Conservation (phyloP, 257 asterid species). For the Capsicum pubescens region DNA sequence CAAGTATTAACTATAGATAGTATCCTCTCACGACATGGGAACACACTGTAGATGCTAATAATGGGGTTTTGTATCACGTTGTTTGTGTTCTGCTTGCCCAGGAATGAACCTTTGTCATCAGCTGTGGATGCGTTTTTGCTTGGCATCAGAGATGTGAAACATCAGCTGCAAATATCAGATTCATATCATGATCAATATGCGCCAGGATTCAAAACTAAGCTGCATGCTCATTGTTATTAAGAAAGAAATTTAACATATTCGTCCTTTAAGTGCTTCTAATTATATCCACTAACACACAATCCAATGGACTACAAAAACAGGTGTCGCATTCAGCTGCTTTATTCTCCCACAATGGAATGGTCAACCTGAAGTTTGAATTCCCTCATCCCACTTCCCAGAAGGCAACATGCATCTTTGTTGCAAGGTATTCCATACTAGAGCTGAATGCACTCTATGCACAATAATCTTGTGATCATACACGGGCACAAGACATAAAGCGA, state of each 20-base stretch:
- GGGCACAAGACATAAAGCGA: neutral
- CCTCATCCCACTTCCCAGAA: neutral
- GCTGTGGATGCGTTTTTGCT: conserved; percentile 42
- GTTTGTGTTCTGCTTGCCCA: conserved; percentile 14
- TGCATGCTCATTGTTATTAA: neutral
- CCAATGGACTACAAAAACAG: no score
- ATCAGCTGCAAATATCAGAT: conserved; percentile 66
- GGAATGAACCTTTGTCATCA: conserved; percentile 17
- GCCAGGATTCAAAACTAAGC: no score
- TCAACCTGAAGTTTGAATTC: neutral
- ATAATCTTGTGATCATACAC: neutral
- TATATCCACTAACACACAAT: no score
- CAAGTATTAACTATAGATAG: neutral
- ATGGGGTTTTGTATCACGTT: neutral
- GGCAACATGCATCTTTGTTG: neutral
- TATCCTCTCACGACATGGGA: neutral
- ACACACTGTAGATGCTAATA: neutral
- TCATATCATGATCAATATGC: neutral
- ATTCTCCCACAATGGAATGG: no score
- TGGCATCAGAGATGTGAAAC: conserved; percentile 86
- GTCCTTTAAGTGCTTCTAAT: neutral
- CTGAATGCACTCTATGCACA: neutral
- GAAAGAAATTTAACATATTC: neutral
- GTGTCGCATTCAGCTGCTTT: no score
- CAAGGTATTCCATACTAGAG: neutral